Evolutionary conservation across 805 yeast species (phyloP), one percentile per base, ranked within the genome.

Genomic region (Starmerella geochares): DNA sequence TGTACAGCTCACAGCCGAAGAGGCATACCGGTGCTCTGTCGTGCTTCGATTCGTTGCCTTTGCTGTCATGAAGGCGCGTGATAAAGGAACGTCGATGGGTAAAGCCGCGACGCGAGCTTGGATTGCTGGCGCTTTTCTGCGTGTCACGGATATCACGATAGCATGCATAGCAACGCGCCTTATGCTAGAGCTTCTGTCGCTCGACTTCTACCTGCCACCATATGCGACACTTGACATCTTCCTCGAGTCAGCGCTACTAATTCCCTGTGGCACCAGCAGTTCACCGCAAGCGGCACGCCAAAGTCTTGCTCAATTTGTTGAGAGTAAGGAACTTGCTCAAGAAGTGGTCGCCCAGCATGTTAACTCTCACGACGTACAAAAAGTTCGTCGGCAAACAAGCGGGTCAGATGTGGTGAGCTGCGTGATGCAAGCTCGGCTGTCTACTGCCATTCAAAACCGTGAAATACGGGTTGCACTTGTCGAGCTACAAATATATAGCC

Each of bases 241-340:
- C 3, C 21, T 32, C 17, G 25, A 27, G 6, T 17, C 37, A 41
- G 36, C 53, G 11, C 17, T 39, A 2, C 20, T 25, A 2, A 38
- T 49, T 1, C 50, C 50, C 1, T 52, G 39, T 31, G 46, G 41
- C 3, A 52, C 46, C 21, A 48, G 55, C 2, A 42, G 51, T 25
- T 19, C 46, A 2, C 16, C 25, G 5, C 16, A 24, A 10, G 2
- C 47, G 2, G 42, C 39, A 7, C 8, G 29, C 6, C 17, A 8
- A 14, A 35, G 37, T 17, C 33, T 46, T 2, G 20, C 21, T 20
- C 33, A 36, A 3, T 46, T 27, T 28, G n/a, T 40, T n/a, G 37
- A 19, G 20, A 31, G 16, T 16, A 32, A 40, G 9, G 33, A 25
- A 9, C 23, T 40, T 5, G 35, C 44, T n/a, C 2, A 10, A 4